Conservation (phyloP, 768 basidiomycete genomes). For the Xanthoconium purpureum region DNA sequence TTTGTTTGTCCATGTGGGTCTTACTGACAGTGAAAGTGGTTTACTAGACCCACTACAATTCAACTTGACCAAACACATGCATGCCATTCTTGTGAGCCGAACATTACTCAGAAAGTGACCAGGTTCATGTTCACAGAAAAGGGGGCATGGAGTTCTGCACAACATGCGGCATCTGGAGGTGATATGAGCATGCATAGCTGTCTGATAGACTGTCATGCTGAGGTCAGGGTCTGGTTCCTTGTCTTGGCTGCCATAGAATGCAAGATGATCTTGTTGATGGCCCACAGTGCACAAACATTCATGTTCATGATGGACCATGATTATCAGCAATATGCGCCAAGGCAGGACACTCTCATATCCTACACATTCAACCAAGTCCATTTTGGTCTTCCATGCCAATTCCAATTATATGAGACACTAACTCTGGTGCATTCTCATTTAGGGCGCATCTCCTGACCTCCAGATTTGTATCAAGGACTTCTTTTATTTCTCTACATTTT, state of each 20-base stretch:
- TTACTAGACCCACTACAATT: slow-evolving; percentile 46
- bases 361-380: no score
- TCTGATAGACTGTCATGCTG: slow-evolving; percentile 51
- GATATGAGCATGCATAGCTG: slow-evolving; percentile 42
- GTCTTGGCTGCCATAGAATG: slow-evolving; percentile 51
- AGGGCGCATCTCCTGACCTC: no score
- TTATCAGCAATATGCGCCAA: slow-evolving; percentile 32
- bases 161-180: background rate
- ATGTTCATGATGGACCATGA: slow-evolving; percentile 42
- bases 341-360: no score
- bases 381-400: no score
- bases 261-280: slow-evolving; percentile 36
- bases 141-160: slow-evolving; percentile 21
- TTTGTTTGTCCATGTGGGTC: background rate
- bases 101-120: slow-evolving; percentile 10
- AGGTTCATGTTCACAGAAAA: background rate
- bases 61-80: slow-evolving; percentile 30
- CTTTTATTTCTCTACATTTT: no score
- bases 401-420: no score
- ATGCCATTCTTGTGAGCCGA: slow-evolving; percentile 43
- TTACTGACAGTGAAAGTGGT: background rate
- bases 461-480: no score
- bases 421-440: no score
- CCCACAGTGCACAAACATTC: slow-evolving; percentile 34
- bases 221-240: slow-evolving; percentile 61